These are phyloP conservation scores for Lycium ferocissimum DNA, from an alignment of 257 asterid genomes.

Conservation along the genomic window DNA sequence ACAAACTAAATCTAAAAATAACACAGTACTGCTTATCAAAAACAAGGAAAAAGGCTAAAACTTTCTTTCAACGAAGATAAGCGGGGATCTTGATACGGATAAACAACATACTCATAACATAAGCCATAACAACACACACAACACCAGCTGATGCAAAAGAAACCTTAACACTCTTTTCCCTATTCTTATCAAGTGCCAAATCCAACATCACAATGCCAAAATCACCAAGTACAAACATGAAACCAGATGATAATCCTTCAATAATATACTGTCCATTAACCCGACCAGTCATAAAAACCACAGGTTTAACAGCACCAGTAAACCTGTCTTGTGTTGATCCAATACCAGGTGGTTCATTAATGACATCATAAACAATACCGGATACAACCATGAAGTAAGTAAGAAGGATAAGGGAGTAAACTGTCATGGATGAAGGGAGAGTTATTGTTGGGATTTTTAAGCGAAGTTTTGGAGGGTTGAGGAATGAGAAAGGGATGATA, in stretches of 20 bases:
- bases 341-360: slow-evolving; percentile 95
- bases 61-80: slow-evolving; percentile 70
- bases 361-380: slow-evolving; percentile 92
- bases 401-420: slow-evolving; percentile 77
- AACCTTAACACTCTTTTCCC: slow-evolving; percentile 84
- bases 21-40: not conserved
- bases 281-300: slow-evolving; percentile 86
- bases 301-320: slow-evolving; percentile 86
- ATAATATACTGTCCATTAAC: slow-evolving; percentile 96
- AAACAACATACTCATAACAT: slow-evolving; percentile 93
- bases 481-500: slow-evolving; percentile 71
- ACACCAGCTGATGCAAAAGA: slow-evolving; percentile 80
- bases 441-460: slow-evolving; percentile 77
- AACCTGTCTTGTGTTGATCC: slow-evolving; percentile 86
- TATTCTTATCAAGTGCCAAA: slow-evolving; percentile 77
- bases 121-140: slow-evolving; percentile 71
- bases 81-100: slow-evolving; percentile 92
- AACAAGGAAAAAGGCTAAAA: slow-evolving; percentile 3
- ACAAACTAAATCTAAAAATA: not conserved
- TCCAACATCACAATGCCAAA: slow-evolving; percentile 85
- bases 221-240: slow-evolving; percentile 96
- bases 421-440: slow-evolving; percentile 96
- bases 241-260: slow-evolving; percentile 90
- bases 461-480: slow-evolving; percentile 95
- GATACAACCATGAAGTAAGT: slow-evolving; percentile 98